A percentile compares a stretch with the other conserved stretches of the same genome.
These are phyloP conservation scores for Luffa acutangula DNA, from an alignment of 306 rosid genomes.

Conservation along the genomic window DNA sequence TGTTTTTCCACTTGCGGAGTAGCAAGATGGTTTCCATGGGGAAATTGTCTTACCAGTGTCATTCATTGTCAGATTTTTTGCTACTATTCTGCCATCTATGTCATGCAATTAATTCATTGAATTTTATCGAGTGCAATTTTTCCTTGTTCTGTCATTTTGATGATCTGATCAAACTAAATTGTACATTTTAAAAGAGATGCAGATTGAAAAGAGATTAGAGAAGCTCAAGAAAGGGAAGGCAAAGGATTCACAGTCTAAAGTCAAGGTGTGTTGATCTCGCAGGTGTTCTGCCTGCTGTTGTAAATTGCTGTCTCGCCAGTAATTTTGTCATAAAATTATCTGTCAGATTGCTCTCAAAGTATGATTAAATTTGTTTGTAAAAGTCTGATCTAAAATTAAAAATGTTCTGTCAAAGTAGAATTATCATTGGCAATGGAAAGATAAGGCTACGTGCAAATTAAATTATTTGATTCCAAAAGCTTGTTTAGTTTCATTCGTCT, in stretches of 20 bases:
- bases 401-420: not conserved
- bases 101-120: not conserved
- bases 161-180: slow-evolving; percentile 24
- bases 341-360: not conserved
- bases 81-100: not conserved
- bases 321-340: not conserved
- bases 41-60: not conserved
- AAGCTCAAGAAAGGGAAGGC: slow-evolving; percentile 86
- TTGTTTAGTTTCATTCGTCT: not conserved
- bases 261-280: slow-evolving; percentile 39
- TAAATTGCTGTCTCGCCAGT: not conserved
- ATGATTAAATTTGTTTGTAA: not conserved
- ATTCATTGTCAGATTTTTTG: not conserved
- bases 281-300: not conserved
- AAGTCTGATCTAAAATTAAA: not conserved
- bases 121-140: not conserved
- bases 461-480: not conserved
- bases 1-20: not conserved
- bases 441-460: not conserved
- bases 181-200: slow-evolving; percentile 50
- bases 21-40: not conserved
- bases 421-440: not conserved
- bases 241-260: slow-evolving; percentile 66
- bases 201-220: slow-evolving; percentile 93
- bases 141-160: not conserved